Conservation (phyloP, 345 rosid genomes). For the Psidium friedrichsthalianum region DNA sequence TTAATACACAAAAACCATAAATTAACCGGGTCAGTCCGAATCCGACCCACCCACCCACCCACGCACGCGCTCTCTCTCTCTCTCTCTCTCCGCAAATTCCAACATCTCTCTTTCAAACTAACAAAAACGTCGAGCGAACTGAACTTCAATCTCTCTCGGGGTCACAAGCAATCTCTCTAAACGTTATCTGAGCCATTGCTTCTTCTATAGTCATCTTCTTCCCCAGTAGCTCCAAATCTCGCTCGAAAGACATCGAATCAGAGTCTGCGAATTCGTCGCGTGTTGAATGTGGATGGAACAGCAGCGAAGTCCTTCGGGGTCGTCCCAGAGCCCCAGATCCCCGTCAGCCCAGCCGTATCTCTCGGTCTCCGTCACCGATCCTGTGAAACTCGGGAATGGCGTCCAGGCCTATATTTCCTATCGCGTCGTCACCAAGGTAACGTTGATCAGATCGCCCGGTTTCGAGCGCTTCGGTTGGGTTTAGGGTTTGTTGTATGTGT, state of each 20-base stretch:
- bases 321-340: conserved; percentile 84
- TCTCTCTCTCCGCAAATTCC: not conserved
- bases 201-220: not conserved
- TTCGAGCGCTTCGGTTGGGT: not conserved
- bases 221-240: not conserved
- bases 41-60: not conserved
- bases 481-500: not conserved
- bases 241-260: not conserved
- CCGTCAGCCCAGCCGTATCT: conserved; percentile 59
- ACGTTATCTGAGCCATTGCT: not conserved
- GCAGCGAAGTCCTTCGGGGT: conserved; percentile 49
- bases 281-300: conserved; percentile 32
- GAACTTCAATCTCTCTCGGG: not conserved
- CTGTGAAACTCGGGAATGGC: conserved; percentile 96
- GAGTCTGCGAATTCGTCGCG: not conserved
- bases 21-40: not conserved
- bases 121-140: not conserved
- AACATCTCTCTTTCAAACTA: not conserved
- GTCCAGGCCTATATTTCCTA: conserved; percentile 94
- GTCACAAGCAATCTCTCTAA: not conserved
- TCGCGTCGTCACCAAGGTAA: conserved; percentile 89
- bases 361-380: conserved; percentile 81
- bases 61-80: not conserved
- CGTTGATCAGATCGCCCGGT: not conserved
- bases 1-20: no score